phyloP scores from a whole-genome alignment of 2,329 filamentous ascomycete species.

The Phialophora verrucosa region DNA sequence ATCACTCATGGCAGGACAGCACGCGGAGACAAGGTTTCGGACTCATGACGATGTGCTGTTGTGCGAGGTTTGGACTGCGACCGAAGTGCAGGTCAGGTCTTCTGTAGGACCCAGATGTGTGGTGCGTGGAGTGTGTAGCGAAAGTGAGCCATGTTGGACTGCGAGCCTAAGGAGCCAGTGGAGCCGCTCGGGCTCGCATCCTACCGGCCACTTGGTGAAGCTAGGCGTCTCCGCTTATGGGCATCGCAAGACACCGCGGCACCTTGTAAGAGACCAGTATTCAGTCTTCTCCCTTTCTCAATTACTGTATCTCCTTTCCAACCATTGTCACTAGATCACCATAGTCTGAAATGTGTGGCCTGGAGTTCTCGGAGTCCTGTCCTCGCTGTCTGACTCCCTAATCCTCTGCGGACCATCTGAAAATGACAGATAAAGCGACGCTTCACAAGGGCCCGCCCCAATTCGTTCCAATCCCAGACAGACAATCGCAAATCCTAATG shows the following conservation, averaged over 20 bases:
- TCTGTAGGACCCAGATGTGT: background rate
- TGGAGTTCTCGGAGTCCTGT: conserved; percentile 1
- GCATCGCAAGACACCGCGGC: background rate
- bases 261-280: background rate
- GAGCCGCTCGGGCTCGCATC: background rate
- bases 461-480: conserved; percentile 10
- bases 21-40: background rate
- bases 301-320: conserved; percentile 4
- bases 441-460: conserved; percentile 12
- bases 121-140: background rate
- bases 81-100: conserved; percentile 7
- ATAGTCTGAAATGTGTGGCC: background rate
- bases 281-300: background rate
- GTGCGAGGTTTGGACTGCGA: conserved; percentile 1
- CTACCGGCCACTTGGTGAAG: background rate
- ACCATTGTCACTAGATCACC: conserved; percentile 5
- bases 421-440: conserved; percentile 3
- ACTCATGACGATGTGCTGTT: background rate
- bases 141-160: conserved; percentile 6
- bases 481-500: conserved; percentile 4
- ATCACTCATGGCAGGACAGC: conserved; percentile 13
- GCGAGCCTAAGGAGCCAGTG: conserved; percentile 6
- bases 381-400: background rate
- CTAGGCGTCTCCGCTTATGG: background rate
- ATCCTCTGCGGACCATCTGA: background rate